phyloP scores from a whole-genome alignment of 805 yeast species.

The Starmera quercuum region DNA sequence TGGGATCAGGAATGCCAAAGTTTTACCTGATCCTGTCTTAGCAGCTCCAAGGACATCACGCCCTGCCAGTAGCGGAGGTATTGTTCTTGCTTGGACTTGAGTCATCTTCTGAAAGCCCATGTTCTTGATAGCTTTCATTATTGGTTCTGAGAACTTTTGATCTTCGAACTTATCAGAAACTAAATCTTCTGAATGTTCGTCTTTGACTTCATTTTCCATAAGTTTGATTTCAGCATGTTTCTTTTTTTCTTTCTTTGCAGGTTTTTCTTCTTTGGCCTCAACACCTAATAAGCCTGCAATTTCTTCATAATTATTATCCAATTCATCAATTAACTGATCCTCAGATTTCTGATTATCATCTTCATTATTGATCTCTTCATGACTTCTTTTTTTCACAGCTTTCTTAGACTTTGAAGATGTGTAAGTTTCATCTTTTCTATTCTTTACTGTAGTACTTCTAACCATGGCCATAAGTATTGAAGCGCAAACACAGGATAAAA shows the following conservation, averaged over 20 bases:
- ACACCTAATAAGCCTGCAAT: slow-evolving; percentile 44
- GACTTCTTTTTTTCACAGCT: slow-evolving; percentile 18
- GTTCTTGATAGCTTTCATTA: slow-evolving; percentile 68
- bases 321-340: slow-evolving; percentile 41
- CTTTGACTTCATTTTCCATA: slow-evolving; percentile 10
- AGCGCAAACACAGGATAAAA: no score
- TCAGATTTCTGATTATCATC: slow-evolving; percentile 26
- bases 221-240: slow-evolving; percentile 12
- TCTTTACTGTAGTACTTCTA: no score
- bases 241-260: slow-evolving; percentile 8
- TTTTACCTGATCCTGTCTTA: slow-evolving; percentile 97
- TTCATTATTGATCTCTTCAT: slow-evolving; percentile 21
- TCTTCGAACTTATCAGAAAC: slow-evolving; percentile 31
- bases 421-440: no score
- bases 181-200: slow-evolving; percentile 5
- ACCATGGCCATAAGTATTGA: no score
- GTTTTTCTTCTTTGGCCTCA: slow-evolving; percentile 14
- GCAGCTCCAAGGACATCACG: slow-evolving; percentile 99
- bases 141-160: slow-evolving; percentile 70
- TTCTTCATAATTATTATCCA: slow-evolving; percentile 51
- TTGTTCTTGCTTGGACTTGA: slow-evolving; percentile 88
- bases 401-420: slow-evolving; percentile 1
- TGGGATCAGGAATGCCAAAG: slow-evolving; percentile 90
- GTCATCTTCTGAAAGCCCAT: slow-evolving; percentile 96
- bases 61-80: slow-evolving; percentile 94